A percentile compares a stretch with the other conserved stretches of the same genome.
phyloP scores from a whole-genome alignment of 768 basidiomycete genomes.

The Filobasidium floriforme region DNA sequence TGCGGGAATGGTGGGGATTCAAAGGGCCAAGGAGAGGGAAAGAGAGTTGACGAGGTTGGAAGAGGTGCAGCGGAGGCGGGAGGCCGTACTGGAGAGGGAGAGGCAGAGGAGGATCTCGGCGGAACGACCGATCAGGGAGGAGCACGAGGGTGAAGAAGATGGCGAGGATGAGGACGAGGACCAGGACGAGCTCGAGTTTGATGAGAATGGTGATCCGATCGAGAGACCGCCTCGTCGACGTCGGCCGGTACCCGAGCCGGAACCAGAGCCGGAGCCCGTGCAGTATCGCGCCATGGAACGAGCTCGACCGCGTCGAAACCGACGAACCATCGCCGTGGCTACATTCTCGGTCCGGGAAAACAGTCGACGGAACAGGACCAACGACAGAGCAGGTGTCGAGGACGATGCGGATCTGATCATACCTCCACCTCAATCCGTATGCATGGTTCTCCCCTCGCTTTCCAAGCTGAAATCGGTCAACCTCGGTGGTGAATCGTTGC shows the following conservation, averaged over 20 bases:
- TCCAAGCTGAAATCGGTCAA: slow-evolving; percentile 37
- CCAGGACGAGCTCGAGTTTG: slow-evolving; percentile 14
- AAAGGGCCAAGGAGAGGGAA: slow-evolving; percentile 61
- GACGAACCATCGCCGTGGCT: slow-evolving; percentile 40
- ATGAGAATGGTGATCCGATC: slow-evolving; percentile 13
- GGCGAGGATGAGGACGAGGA: slow-evolving; percentile 17
- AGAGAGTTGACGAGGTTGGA: slow-evolving; percentile 47
- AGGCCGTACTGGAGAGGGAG: slow-evolving; percentile 27
- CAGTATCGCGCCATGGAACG: not conserved
- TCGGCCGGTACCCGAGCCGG: not conserved
- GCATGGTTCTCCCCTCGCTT: slow-evolving; percentile 42
- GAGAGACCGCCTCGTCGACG: slow-evolving; percentile 2
- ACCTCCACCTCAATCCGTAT: slow-evolving; percentile 32
- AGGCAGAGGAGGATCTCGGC: slow-evolving; percentile 17
- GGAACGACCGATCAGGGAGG: slow-evolving; percentile 18
- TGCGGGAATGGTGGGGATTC: slow-evolving; percentile 51
- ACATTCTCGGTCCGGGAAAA: slow-evolving; percentile 42
- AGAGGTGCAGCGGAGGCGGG: slow-evolving; percentile 27
- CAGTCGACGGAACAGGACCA: slow-evolving; percentile 25
- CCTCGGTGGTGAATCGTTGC: slow-evolving; percentile 41
- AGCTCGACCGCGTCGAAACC: slow-evolving; percentile 17
- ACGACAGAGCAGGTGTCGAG: slow-evolving; percentile 11
- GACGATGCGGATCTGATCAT: slow-evolving; percentile 26
- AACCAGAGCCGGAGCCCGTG: not conserved
- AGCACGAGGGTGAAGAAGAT: slow-evolving; percentile 16